A percentile compares a stretch with the other conserved stretches of the same genome.
These are phyloP conservation scores for Leptoxyphium fumago DNA, from an alignment of 2,329 filamentous ascomycete genomes.

Conservation along the genomic window DNA sequence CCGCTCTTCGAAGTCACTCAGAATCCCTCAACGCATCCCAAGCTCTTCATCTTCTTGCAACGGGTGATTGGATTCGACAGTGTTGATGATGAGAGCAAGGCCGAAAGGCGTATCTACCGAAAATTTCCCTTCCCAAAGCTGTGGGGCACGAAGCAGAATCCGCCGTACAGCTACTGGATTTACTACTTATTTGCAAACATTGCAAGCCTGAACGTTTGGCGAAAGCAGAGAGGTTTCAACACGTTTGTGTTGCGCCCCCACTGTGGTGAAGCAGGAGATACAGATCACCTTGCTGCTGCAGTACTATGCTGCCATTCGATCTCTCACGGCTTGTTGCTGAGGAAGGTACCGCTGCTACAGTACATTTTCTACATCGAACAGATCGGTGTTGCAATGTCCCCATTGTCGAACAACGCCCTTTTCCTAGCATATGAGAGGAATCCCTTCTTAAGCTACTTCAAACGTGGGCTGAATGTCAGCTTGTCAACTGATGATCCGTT, in stretches of 20 bases:
- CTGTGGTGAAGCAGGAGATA: conserved; percentile 92
- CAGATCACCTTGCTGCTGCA: conserved; percentile 85
- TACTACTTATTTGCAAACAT: conserved; percentile 96
- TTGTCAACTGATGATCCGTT: conserved; percentile 92
- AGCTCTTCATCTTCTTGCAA: conserved; percentile 88
- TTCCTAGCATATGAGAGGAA: conserved; percentile 96
- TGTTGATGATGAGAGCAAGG: conserved; percentile 95
- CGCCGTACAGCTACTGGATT: conserved; percentile 97
- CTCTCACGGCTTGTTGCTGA: conserved; percentile 79
- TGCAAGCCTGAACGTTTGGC: conserved; percentile 78
- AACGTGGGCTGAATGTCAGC: conserved; percentile 85
- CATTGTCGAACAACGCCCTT: conserved; percentile 89
- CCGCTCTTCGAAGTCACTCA: conserved; percentile 90
- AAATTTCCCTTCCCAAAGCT: conserved; percentile 85
- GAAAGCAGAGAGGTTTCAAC: conserved; percentile 84
- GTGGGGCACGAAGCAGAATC: conserved; percentile 89
- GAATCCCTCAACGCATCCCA: conserved; percentile 72
- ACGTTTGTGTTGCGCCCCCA: conserved; percentile 88
- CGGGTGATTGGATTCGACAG: conserved; percentile 94
- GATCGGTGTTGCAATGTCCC: conserved; percentile 98
- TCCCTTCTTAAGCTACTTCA: conserved; percentile 90
- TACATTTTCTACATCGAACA: conserved; percentile 98
- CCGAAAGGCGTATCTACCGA: conserved; percentile 81
- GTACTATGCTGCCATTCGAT: conserved; percentile 92
- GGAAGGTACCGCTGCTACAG: conserved; percentile 87